phyloP scores from a whole-genome alignment of 2,329 filamentous ascomycete genomes.

The Trichoderma simmonsii region DNA sequence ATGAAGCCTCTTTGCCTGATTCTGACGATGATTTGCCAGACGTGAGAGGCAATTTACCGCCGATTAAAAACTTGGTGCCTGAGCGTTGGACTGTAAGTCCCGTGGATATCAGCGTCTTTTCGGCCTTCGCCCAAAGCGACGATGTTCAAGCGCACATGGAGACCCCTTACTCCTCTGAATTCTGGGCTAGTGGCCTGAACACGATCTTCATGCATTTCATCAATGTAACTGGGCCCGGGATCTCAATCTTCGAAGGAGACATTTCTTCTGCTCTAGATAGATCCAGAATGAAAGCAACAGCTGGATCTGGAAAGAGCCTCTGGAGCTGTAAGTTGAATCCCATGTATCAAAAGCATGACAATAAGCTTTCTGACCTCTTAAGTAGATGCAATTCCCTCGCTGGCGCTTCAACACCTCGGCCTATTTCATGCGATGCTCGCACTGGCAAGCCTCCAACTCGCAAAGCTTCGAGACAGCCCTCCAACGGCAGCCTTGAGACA shows the following conservation, averaged over 20 bases:
- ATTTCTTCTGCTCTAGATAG: conserved; percentile 65
- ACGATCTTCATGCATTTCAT: conserved; percentile 90
- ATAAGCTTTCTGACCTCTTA: neutral
- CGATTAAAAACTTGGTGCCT: conserved; percentile 37
- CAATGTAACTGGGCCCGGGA: conserved; percentile 77
- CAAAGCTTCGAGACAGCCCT: conserved; percentile 71
- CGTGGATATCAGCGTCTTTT: conserved; percentile 49
- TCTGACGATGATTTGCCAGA: conserved; percentile 56
- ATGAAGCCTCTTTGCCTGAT: conserved; percentile 60
- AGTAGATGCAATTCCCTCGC: conserved; percentile 71
- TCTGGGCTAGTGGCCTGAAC: conserved; percentile 76
- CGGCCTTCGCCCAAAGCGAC: conserved; percentile 45
- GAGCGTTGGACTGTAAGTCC: conserved; percentile 32
- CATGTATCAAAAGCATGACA: neutral
- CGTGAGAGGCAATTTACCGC: conserved; percentile 33
- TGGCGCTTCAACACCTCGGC: conserved; percentile 80
- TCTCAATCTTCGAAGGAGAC: conserved; percentile 85
- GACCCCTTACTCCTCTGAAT: conserved; percentile 63
- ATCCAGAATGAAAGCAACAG: conserved; percentile 56
- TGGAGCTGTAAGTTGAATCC: conserved; percentile 56
- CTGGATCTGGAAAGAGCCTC: conserved; percentile 61
- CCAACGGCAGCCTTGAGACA: conserved; percentile 83
- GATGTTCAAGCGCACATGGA: conserved; percentile 65
- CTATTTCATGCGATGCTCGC: conserved; percentile 89
- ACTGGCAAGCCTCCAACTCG: conserved; percentile 80